phyloP scores from a whole-genome alignment of 176 grass and related monocot genomes.

The bread wheat (Triticum aestivum) region IWGSC_CS_RefSeq_v2.1 NC_057799.1:115864592-115865091 shows the following conservation, averaged over 20 bases:
- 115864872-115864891: neutral
- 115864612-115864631: neutral
- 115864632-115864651: neutral
- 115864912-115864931: neutral
- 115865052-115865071: neutral
- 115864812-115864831: neutral
- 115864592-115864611: neutral
- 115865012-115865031: neutral
- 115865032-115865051: neutral
- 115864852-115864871: neutral
- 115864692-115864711: neutral
- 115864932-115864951: neutral
- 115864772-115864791: neutral
- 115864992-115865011: neutral
- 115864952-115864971: neutral
- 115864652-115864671: neutral
- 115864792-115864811: neutral
- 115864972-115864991: neutral
- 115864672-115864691: neutral
- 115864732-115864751: neutral
- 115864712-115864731: neutral
- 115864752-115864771: neutral
- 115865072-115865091: neutral
- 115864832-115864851: slow-evolving; percentile 12
- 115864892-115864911: neutral